Evolutionary conservation across 768 basidiomycete genomes (phyloP).

Genomic region (Mycena maculata): DNA sequence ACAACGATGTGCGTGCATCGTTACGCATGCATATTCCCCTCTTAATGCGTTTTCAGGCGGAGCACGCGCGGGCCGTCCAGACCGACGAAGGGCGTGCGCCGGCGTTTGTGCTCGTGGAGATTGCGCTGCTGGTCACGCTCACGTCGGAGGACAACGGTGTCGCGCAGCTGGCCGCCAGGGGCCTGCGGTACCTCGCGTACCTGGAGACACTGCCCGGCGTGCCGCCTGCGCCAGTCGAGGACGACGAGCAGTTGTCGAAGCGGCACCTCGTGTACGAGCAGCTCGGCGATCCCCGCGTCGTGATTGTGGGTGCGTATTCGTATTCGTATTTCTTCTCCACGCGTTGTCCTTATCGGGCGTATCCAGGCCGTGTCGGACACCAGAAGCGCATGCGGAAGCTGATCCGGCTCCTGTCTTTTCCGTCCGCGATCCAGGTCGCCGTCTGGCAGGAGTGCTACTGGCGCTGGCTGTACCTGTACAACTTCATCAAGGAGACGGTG

Average conservation of each 20-base stretch:
- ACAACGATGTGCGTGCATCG: constrained; percentile 56
- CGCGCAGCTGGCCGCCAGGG: constrained; percentile 74
- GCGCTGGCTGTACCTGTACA: constrained; percentile 76
- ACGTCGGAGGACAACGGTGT: constrained; percentile 76
- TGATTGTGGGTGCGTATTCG: constrained; percentile 69
- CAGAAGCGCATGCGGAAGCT: constrained; percentile 85
- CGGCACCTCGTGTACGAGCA: constrained; percentile 83
- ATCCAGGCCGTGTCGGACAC: constrained; percentile 77
- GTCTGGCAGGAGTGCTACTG: constrained; percentile 89
- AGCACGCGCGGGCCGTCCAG: constrained; percentile 63
- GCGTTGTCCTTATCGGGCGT: constrained; percentile 19
- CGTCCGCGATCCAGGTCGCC: constrained; percentile 75
- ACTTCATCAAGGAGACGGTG: constrained; percentile 60
- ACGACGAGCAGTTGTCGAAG: constrained; percentile 72
- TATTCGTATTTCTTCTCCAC: not conserved
- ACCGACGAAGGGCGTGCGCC: constrained; percentile 63
- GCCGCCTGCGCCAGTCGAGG: constrained; percentile 60
- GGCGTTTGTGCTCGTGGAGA: constrained; percentile 76
- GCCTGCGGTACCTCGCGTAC: constrained; percentile 74
- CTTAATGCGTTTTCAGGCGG: constrained; percentile 43
- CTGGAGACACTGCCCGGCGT: constrained; percentile 73
- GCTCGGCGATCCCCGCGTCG: constrained; percentile 78
- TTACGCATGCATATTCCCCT: not conserved
- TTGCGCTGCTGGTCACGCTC: constrained; percentile 77
- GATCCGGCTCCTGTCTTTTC: constrained; percentile 70